These are phyloP conservation scores for Biancaea sappan DNA, from an alignment of 306 rosid genomes.

Conservation along the genomic window DNA sequence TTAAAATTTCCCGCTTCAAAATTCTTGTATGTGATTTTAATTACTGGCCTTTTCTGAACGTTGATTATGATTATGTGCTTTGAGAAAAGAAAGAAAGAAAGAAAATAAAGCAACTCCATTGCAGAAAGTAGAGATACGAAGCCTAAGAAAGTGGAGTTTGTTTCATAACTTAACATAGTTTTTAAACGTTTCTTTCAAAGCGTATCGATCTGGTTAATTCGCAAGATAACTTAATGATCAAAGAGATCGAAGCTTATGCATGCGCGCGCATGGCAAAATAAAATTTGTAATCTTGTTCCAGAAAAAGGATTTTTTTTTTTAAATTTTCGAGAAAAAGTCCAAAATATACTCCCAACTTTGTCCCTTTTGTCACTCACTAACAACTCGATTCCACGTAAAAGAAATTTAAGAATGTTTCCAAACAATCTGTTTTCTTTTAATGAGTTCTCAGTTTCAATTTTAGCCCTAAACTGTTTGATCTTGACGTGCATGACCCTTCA, in stretches of 20 bases:
- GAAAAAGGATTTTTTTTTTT: slow-evolving; percentile 5
- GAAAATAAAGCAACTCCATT: slow-evolving; percentile 45
- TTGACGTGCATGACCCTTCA: neutral
- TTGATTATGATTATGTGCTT: slow-evolving; percentile 50
- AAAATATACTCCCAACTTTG: neutral
- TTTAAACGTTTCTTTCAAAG: slow-evolving; percentile 41
- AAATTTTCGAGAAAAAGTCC: neutral
- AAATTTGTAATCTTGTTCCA: neutral
- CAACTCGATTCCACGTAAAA: neutral
- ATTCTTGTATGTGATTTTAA: slow-evolving; percentile 14
- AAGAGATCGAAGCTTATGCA: slow-evolving; percentile 34
- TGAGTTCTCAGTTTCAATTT: too few species aligned
- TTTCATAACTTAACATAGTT: too few species aligned
- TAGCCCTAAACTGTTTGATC: neutral
- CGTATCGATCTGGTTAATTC: slow-evolving; percentile 40
- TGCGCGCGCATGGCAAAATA: slow-evolving; percentile 27
- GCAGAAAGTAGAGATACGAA: slow-evolving; percentile 50
- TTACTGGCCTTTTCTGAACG: slow-evolving; percentile 51
- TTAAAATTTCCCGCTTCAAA: slow-evolving; percentile 50
- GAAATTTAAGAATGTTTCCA: too few species aligned
- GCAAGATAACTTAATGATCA: slow-evolving; percentile 37
- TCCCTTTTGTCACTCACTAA: neutral
- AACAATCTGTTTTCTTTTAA: too few species aligned
- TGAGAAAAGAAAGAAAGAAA: slow-evolving; percentile 48
- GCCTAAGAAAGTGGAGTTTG: slow-evolving; percentile 77